A percentile compares a stretch with the other conserved stretches of the same genome.
Conservation (phyloP, 495 filamentous ascomycete species). For the Xylaria bambusicola region DNA sequence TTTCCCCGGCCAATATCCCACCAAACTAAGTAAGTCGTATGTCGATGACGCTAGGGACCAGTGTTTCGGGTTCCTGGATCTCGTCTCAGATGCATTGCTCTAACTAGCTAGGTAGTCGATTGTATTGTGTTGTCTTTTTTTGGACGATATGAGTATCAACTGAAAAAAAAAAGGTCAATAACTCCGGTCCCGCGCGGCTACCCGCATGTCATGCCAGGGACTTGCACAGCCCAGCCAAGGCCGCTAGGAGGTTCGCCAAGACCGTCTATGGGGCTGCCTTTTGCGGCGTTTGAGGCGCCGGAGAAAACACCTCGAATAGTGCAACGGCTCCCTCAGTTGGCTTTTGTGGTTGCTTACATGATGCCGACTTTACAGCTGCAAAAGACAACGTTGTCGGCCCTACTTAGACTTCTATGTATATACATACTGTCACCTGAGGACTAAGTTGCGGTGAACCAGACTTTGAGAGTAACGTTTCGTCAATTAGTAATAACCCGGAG, state of each 20-base stretch:
- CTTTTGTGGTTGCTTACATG: not conserved
- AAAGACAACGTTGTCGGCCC: too few relatives aligned
- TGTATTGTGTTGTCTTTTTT: not conserved
- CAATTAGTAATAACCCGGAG: not conserved
- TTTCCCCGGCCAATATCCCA: too few relatives aligned
- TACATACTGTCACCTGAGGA: too few relatives aligned
- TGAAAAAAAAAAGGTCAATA: not conserved
- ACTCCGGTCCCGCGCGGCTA: slow-evolving; percentile 1
- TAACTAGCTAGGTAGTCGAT: too few relatives aligned
- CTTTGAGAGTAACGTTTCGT: not conserved
- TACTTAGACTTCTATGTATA: too few relatives aligned
- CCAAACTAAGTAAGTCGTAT: too few relatives aligned
- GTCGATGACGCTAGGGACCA: too few relatives aligned
- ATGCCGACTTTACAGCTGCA: too few relatives aligned
- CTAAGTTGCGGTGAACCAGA: too few relatives aligned
- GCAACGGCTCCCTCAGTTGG: slow-evolving; percentile 10
- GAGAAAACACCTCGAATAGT: not conserved
- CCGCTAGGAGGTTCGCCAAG: slow-evolving; percentile 17
- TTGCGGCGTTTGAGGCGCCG: slow-evolving; percentile 6
- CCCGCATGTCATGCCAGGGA: not conserved
- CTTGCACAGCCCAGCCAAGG: slow-evolving; percentile 14
- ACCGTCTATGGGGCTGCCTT: slow-evolving; percentile 10
- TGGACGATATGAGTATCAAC: not conserved
- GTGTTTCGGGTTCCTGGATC: too few relatives aligned
- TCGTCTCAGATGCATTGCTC: too few relatives aligned